Evolutionary conservation across 2,329 filamentous ascomycete species (phyloP), one percentile per base, ranked within the genome.

Genomic region (Ophiognomonia clavigignenti-juglandacearum): DNA sequence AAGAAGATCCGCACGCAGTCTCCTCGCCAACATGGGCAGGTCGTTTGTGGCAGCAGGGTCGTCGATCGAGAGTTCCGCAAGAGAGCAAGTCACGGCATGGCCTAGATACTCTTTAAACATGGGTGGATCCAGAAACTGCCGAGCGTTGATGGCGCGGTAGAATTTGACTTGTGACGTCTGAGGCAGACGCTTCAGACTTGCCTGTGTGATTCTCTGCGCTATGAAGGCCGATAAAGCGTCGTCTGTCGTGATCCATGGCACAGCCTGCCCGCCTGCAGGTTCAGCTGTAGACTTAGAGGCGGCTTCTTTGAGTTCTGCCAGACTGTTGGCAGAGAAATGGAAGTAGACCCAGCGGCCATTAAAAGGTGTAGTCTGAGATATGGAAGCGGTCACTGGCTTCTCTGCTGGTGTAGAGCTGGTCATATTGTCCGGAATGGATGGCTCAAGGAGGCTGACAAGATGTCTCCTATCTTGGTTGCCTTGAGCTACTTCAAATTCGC

Each of bases 301-400:
- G 3, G 36, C 14, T 6, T 19, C 16, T 22, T 54, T 56, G 18
- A 54, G 39, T 14, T 46, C 18, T 4, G n/a, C 24, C 2, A 54
- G 42, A 9, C 31, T 48, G 1, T 35, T 9, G 1, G 29, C 44
- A 1, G 36, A 8, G 10, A 56, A 52, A 26, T 41, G 47, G 13
- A 56, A 42, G 41, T 53, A 53, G 2, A 47, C 48, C 53, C 54
- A 56, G 3, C 20, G 20, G 4, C 37, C 16, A 3, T 23, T n/a
- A 5, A 41, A 16, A 10, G 3, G 19, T 10, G 22, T 13, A 9
- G 19, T 5, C 24, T 36, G 27, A n/a, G 6, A 10, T 26, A 6
- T 10, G n/a, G n/a, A n/a, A 26, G 24, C 24, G 24, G 24, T 10
- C 6, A 26, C 24, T 6, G 24, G 24, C 24, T 6, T 26, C 10